Conservation (phyloP, 352 stramenopile genomes). For the Phytopythium sindhum region DNA sequence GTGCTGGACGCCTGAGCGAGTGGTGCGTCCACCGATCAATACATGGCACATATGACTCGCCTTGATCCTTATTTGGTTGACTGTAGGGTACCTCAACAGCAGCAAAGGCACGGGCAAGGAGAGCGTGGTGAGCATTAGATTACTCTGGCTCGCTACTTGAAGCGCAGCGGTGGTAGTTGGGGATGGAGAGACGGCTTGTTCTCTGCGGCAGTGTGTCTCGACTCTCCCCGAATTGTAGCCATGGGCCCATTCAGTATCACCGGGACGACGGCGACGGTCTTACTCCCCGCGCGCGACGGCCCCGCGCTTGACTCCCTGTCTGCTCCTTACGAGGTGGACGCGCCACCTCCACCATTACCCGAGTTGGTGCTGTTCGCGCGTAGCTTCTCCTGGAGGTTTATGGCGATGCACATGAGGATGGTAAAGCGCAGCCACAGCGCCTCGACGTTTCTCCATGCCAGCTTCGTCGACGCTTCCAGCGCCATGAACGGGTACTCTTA, state of each 20-base stretch:
- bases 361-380: background rate
- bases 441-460: slow-evolving; percentile 6
- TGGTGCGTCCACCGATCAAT: background rate
- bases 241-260: background rate
- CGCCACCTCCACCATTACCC: background rate
- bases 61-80: background rate
- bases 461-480: background rate
- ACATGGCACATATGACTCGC: background rate
- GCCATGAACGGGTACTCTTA: slow-evolving; percentile 27
- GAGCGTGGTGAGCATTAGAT: background rate
- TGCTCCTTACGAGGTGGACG: background rate
- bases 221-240: background rate
- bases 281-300: background rate
- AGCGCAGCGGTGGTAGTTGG: background rate
- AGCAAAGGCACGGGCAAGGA: background rate
- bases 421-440: slow-evolving; percentile 4
- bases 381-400: slow-evolving; percentile 5
- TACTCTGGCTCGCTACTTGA: background rate
- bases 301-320: background rate
- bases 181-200: background rate
- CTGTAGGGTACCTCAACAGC: background rate
- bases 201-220: background rate
- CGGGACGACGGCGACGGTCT: background rate
- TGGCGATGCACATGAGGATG: slow-evolving; percentile 7
- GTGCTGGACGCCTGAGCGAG: slow-evolving; percentile 71